Evolutionary conservation across 2,329 filamentous ascomycete species (phyloP).

Genomic region (Monilinia vaccinii-corymbosi): DNA sequence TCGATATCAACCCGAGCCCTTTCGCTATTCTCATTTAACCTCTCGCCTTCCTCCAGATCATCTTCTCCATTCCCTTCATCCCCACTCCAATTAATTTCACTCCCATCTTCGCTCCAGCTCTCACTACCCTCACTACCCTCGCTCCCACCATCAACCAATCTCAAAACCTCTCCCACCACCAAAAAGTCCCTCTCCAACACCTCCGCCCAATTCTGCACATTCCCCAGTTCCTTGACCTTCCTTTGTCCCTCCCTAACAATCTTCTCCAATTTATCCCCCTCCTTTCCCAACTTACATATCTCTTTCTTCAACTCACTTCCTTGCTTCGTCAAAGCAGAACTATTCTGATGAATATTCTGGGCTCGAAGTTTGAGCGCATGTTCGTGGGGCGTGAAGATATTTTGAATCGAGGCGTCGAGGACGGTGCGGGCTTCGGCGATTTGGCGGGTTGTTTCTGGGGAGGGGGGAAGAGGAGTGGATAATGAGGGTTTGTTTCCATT

Average conservation of each 20-base stretch:
- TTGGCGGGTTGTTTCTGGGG: constrained; percentile 25
- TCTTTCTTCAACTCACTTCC: constrained; percentile 55
- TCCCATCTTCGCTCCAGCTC: not conserved
- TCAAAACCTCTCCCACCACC: constrained; percentile 54
- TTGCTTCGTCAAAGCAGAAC: constrained; percentile 55
- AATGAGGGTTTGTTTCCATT: constrained; percentile 3
- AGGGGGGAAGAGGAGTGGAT: constrained; percentile 12
- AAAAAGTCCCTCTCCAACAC: constrained; percentile 62
- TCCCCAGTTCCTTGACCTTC: constrained; percentile 67
- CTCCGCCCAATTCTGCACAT: constrained; percentile 83
- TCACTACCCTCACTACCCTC: constrained; percentile 21
- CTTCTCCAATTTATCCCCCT: constrained; percentile 55
- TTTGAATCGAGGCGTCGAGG: constrained; percentile 43
- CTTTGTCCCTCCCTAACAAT: constrained; percentile 54
- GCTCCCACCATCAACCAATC: constrained; percentile 40
- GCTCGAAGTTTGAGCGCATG: constrained; percentile 59
- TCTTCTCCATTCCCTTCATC: not conserved
- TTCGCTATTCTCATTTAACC: not conserved
- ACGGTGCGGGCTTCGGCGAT: constrained; percentile 49
- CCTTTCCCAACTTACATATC: constrained; percentile 49
- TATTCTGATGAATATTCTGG: constrained; percentile 59
- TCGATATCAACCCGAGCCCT: not conserved
- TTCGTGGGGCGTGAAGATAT: constrained; percentile 61
- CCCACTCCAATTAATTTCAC: constrained; percentile 6
- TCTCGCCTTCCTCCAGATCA: not conserved